Conservation (phyloP, 192 early-diverging fungal genomes). For the Coemansia sp. region DNA sequence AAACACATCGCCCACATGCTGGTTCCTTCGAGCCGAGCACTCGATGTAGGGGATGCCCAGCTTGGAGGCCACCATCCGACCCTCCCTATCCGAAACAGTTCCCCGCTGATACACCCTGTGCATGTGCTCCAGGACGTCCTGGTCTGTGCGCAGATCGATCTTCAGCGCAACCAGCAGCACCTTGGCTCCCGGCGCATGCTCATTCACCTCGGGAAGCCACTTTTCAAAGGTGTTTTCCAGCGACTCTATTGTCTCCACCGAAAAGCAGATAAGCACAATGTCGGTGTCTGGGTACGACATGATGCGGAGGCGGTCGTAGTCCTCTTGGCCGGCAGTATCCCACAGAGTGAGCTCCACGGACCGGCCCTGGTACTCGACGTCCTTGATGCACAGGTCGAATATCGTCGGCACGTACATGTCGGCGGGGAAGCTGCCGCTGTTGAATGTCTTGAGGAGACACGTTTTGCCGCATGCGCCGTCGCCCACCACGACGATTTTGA, state of each 20-base stretch:
- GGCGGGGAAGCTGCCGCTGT: conserved; percentile 73
- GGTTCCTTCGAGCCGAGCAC: conserved; percentile 63
- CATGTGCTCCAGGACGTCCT: conserved; percentile 42
- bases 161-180: conserved; percentile 44
- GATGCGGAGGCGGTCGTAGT: conserved; percentile 88
- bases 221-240: conserved; percentile 67
- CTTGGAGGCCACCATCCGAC: conserved; percentile 58
- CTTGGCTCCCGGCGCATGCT: conserved; percentile 12
- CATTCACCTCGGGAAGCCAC: conserved; percentile 21
- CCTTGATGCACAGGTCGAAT: conserved; percentile 89
- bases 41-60: conserved; percentile 79
- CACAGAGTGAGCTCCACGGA: conserved; percentile 83
- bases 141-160: conserved; percentile 47
- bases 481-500: conserved; percentile 83
- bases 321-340: conserved; percentile 95
- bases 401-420: conserved; percentile 78
- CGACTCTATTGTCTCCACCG: conserved; percentile 74
- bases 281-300: conserved; percentile 86
- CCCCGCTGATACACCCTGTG: conserved; percentile 40
- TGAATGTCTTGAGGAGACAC: conserved; percentile 78
- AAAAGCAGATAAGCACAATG: conserved; percentile 89
- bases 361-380: conserved; percentile 79
- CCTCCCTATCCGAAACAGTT: conserved; percentile 51
- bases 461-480: conserved; percentile 91
- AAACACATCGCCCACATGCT: conserved; percentile 53